Conservation (phyloP, 2,329 filamentous ascomycete genomes). For the Bipolaris victoriae region DNA sequence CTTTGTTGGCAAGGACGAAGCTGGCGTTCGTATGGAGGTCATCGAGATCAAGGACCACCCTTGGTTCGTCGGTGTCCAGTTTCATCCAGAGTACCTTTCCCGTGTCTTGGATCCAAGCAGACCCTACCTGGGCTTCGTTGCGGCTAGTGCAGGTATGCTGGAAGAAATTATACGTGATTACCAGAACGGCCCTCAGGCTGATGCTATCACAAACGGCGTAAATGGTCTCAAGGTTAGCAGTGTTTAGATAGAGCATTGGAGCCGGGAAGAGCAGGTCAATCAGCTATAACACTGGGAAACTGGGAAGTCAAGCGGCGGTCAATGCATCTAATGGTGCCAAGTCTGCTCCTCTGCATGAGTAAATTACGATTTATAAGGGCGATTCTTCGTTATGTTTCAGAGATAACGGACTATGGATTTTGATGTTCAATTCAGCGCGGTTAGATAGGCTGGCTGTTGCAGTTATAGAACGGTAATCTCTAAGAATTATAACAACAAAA, state of each 20-base stretch:
- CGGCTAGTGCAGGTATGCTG: slow-evolving; percentile 73
- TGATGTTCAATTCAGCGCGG: neutral
- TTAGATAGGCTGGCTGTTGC: neutral
- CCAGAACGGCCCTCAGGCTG: slow-evolving; percentile 23
- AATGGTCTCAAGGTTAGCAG: slow-evolving; percentile 30
- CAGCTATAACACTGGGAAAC: neutral
- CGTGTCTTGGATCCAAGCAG: slow-evolving; percentile 75
- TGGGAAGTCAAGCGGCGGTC: neutral
- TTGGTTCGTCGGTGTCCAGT: slow-evolving; percentile 85
- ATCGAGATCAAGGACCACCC: slow-evolving; percentile 83
- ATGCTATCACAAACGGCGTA: slow-evolving; percentile 34
- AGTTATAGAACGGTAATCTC: neutral
- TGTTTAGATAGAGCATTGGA: slow-evolving; percentile 8
- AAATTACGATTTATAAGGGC: neutral
- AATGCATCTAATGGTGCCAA: neutral
- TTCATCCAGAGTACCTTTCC: slow-evolving; percentile 84
- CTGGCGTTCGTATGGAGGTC: slow-evolving; percentile 80
- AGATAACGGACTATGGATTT: neutral
- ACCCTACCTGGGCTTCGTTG: slow-evolving; percentile 84
- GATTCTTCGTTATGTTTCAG: neutral
- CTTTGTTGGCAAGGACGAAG: slow-evolving; percentile 81
- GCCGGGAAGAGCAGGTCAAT: neutral
- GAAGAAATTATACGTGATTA: slow-evolving; percentile 52
- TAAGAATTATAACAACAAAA: neutral
- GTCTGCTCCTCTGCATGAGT: neutral